Base-by-base conservation (phyloP, 2,329 filamentous ascomycete genomes). In the Thelonectria blattea region DNA sequence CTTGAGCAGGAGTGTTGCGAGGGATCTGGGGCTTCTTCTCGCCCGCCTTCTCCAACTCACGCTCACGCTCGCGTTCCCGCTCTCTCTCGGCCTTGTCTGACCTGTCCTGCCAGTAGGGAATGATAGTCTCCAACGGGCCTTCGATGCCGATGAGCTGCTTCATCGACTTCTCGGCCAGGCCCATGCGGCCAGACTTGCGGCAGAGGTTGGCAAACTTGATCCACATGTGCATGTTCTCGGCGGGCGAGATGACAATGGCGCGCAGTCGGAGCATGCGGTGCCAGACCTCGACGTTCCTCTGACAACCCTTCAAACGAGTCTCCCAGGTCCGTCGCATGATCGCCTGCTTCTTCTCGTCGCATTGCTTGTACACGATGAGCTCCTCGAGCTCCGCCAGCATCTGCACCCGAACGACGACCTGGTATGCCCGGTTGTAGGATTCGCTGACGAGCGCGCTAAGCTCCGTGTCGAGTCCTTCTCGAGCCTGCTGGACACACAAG, bases 181-280 rank as follows among this genome's bases (percentile, higher is more conserved):
- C 94, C 83, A 94, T 93, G 30, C 95, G 90, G 59, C 92, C 91
- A 46, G 94, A 97, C 77, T 99, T 99, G 71, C 96, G 91, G 77
- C 96, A 99, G 6, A 99, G 86, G 71, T 98, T 99, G 71, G 95
- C 92, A 74, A 97, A 99, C 75, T 99, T 99, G 81, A 99, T 98
- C 88, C 93, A 97, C 93, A 99, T 99, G 71, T 96, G 91, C 82
- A 96, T 92, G 71, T 97, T 97, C 74, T 99, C 93, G 34, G 87
- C 87, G 0, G 96, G 94, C 1, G 89, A 89, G 62, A 98, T 94
- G 60, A 99, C 95, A 52, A 99, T 83, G 18, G 93, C 91, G 61
- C 95, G 88, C 32, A 99, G 88, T 73, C 97, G 95, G 56, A 99
- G 87, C 92, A 98, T 98, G 61, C 95, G 88, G 74, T 97, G 93